Conservation (phyloP, 1,284 basidiomycete species). For the Boletellus dicymbophilus region DNA sequence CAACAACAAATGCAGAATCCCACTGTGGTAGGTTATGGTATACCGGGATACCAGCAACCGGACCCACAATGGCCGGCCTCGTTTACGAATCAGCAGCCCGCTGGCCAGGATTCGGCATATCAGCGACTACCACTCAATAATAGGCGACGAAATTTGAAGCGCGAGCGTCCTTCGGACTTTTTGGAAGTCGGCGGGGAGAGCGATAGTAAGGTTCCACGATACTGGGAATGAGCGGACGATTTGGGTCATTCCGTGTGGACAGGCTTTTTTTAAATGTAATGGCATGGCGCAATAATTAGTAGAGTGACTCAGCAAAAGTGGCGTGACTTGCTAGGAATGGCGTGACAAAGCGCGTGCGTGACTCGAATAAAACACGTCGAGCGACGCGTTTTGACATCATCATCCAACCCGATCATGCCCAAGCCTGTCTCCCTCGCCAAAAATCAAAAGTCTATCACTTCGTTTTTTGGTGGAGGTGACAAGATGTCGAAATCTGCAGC, state of each 20-base stretch:
- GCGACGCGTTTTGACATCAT: conserved; percentile 13
- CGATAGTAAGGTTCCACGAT: conserved; percentile 65
- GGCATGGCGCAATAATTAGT: neutral
- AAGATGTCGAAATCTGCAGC: conserved; percentile 16
- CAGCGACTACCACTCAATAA: conserved; percentile 80
- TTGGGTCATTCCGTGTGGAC: neutral
- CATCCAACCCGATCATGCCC: conserved; percentile 41
- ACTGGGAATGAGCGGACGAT: conserved; percentile 60
- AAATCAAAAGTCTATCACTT: conserved; percentile 54
- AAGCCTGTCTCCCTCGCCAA: conserved; percentile 42
- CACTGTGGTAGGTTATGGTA: conserved; percentile 39
- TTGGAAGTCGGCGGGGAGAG: conserved; percentile 67
- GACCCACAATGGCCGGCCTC: conserved; percentile 49
- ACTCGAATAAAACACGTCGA: conserved; percentile 22
- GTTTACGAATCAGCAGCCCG: conserved; percentile 62
- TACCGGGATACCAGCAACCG: conserved; percentile 38
- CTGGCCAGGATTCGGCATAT: conserved; percentile 77
- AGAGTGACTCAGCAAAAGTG: conserved; percentile 6
- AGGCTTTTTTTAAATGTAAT: conserved; percentile 6
- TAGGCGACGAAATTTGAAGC: conserved; percentile 70
- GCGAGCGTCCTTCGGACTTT: conserved; percentile 81
- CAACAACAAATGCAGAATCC: conserved; percentile 36
- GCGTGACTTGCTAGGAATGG: conserved; percentile 15
- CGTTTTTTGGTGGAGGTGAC: conserved; percentile 48
- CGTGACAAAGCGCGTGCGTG: conserved; percentile 34